Base-by-base conservation (phyloP, 768 basidiomycete species). In the Trichaptum fuscoviolaceum region DNA sequence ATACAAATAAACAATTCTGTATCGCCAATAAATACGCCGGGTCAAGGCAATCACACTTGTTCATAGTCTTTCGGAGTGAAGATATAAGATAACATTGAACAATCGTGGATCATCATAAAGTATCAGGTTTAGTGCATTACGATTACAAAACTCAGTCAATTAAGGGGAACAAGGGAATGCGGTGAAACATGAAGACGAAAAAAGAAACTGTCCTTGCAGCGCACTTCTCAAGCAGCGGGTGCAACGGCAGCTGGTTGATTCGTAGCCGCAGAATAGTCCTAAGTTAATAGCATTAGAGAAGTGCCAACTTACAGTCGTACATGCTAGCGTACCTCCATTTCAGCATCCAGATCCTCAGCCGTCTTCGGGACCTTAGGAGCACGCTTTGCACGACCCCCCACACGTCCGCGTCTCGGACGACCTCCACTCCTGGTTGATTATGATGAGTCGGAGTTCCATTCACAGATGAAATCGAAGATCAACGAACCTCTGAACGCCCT, bases 281-380 rank as follows among this genome's bases (percentile, higher is more conserved):
- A 65, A 7, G 26, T 24, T 8, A 64, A 52, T 60, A 42, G 4
- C 7, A 67, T 63, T 58, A 35, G 64, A 30, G 64, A 64, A 64
- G n/a, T 62, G 70, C 61, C 65, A 42, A 4, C n/a, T 30, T 10
- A 35, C 18, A 30, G 10, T 73, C 79, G 1, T 63, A 24, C 26
- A 23, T 15, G 52, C 60, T 3, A 23, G 75, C 87, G 52, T 67
- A 96, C 96, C 86, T 92, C 92, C 96, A 99, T 99, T 83, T 99
- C 96, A 8, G 96, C 95, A 75, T 99, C 96, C 58, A 99, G 86
- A 75, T 96, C 93, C 35, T 93, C 96, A 2, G 82, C 93, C 24
- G 87, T 87, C 82, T 96, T 96, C 65, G 82, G 79, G 5, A 91
- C 85, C 69, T 93, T 81, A 64, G 91, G 87, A 57, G 70, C 74